Evolutionary conservation across 805 yeast genomes (phyloP).

Genomic region (Torulaspora indica): DNA sequence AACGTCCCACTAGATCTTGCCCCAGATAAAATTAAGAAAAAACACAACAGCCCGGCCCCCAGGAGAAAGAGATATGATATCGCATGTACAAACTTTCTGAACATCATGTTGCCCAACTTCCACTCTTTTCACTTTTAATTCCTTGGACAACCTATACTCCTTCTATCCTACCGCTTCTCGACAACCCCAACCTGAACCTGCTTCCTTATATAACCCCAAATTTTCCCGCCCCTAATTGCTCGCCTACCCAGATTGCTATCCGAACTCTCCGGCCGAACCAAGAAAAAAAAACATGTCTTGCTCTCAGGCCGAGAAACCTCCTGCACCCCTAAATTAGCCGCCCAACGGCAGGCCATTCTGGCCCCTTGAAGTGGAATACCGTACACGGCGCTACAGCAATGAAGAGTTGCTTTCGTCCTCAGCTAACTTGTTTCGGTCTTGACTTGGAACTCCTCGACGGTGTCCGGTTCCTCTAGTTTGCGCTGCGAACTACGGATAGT

Average conservation of each 20-base stretch:
- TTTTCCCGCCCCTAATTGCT: background rate
- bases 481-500: background rate
- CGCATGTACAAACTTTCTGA: conserved; percentile 30
- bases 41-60: conserved; percentile 49
- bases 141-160: background rate
- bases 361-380: background rate
- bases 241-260: background rate
- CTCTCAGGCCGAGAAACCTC: background rate
- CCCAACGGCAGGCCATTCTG: background rate
- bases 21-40: conserved; percentile 68
- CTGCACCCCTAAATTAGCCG: conserved; percentile 7
- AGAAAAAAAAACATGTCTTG: no score
- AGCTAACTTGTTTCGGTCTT: background rate
- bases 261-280: background rate
- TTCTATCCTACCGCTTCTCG: no score
- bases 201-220: background rate
- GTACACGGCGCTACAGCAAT: no score
- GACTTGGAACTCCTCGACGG: background rate
- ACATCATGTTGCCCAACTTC: conserved; percentile 14
- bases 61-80: conserved; percentile 36
- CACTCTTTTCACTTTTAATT: background rate
- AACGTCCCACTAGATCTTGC: conserved; percentile 49
- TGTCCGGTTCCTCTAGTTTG: conserved; percentile 1
- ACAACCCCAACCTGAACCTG: no score
- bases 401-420: background rate